Evolutionary conservation across 345 rosid species (phyloP).

Genomic region (Linum trigynum): DNA sequence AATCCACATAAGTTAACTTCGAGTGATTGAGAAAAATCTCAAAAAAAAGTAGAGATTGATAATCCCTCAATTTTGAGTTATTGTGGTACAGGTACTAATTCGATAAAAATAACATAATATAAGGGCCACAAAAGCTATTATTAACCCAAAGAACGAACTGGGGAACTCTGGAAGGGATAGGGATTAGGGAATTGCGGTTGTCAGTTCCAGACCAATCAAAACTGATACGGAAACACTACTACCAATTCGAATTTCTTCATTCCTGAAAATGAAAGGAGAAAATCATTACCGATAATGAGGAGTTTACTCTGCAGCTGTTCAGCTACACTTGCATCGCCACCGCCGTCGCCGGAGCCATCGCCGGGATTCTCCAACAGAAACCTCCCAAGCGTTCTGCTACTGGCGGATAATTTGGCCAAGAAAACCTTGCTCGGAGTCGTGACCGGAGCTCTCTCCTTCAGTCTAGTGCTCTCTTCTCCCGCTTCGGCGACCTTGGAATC

Average conservation of each 20-base stretch:
- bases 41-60: too few relatives aligned
- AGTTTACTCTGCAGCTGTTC: constrained; percentile 32
- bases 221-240: not conserved
- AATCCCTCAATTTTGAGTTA: too few relatives aligned
- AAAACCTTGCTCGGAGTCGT: constrained; percentile 35
- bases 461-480: constrained; percentile 44
- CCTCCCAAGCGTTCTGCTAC: not conserved
- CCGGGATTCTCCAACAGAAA: constrained; percentile 15
- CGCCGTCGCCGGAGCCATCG: constrained; percentile 16
- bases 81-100: too few relatives aligned
- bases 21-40: too few relatives aligned
- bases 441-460: constrained; percentile 50
- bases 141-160: too few relatives aligned
- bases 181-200: not conserved
- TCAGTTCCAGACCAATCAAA: not conserved
- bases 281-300: constrained; percentile 31
- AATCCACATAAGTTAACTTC: too few relatives aligned
- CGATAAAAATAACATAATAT: too few relatives aligned
- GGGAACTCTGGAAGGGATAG: not conserved
- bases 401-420: constrained; percentile 16
- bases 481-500: constrained; percentile 34
- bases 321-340: constrained; percentile 5
- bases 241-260: not conserved
- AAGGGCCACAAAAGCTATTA: too few relatives aligned
- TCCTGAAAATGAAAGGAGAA: not conserved